Evolutionary conservation across 805 yeast species (phyloP).

Genomic region (Priceomyces melissophilus): DNA sequence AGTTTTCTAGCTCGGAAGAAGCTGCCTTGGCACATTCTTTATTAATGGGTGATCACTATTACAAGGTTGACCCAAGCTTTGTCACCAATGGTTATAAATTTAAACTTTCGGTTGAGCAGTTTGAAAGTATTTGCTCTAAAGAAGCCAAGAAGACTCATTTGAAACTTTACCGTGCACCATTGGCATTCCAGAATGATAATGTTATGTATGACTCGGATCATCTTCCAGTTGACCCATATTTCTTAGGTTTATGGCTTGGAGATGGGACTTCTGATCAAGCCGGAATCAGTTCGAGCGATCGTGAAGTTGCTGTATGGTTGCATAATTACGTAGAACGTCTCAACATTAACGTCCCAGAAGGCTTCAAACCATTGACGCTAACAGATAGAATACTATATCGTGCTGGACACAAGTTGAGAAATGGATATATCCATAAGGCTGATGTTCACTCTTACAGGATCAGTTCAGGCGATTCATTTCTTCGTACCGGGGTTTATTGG

Average conservation of each 20-base stretch:
- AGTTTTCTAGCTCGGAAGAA: conserved; percentile 3
- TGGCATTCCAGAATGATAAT: background rate
- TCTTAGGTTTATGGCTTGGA: conserved; percentile 8
- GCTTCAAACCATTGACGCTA: background rate
- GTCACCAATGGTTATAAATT: background rate
- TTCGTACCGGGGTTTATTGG: background rate
- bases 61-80: conserved; percentile 2
- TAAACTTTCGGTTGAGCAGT: background rate
- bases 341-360: background rate
- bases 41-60: conserved; percentile 2
- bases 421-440: background rate
- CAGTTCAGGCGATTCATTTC: background rate
- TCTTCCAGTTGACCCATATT: conserved; percentile 7
- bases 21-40: conserved; percentile 2
- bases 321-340: conserved; percentile 3
- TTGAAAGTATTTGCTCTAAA: background rate
- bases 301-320: conserved; percentile 4
- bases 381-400: background rate
- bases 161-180: conserved; percentile 4
- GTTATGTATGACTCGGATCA: background rate
- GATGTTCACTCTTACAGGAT: background rate
- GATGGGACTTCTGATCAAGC: conserved; percentile 3
- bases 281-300: conserved; percentile 4
- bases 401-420: too few relatives aligned
- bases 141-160: background rate